Percentiles rank a stretch among this genome's conserved stretches.
These are phyloP conservation scores for Pyricularia grisea DNA, from an alignment of 2,329 filamentous ascomycete genomes.

Conservation along the genomic window DNA sequence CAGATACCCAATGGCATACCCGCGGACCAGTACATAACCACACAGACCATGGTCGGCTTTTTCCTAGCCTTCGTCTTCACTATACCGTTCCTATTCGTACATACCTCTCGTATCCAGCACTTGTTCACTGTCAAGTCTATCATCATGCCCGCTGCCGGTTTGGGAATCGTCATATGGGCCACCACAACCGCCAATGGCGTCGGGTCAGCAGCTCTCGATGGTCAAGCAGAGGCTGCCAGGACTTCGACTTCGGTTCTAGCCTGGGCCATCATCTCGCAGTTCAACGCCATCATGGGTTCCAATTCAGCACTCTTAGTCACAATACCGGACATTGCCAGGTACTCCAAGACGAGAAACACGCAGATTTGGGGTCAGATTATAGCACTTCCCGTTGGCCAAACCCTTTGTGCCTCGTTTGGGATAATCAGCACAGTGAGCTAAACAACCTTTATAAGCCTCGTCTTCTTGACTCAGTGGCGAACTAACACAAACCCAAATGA, in stretches of 20 bases:
- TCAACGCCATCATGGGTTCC: slow-evolving; percentile 26
- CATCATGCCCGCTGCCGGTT: slow-evolving; percentile 22
- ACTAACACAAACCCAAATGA: background rate
- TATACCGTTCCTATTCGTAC: slow-evolving; percentile 21
- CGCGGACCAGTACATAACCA: slow-evolving; percentile 20
- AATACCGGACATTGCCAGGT: slow-evolving; percentile 27
- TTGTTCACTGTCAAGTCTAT: slow-evolving; percentile 10
- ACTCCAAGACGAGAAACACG: slow-evolving; percentile 7
- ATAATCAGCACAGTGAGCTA: slow-evolving; percentile 27
- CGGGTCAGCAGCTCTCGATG: slow-evolving; percentile 13
- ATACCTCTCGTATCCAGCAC: slow-evolving; percentile 9
- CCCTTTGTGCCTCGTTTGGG: slow-evolving; percentile 14
- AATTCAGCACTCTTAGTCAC: slow-evolving; percentile 25
- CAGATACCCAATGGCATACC: slow-evolving; percentile 18
- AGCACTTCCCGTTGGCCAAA: background rate
- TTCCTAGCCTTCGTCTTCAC: slow-evolving; percentile 16
- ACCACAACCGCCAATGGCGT: slow-evolving; percentile 18
- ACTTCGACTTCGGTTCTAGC: slow-evolving; percentile 16
- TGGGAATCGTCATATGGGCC: slow-evolving; percentile 25
- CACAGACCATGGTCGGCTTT: slow-evolving; percentile 23
- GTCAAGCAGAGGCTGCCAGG: background rate
- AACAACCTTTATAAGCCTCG: background rate
- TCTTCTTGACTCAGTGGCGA: background rate
- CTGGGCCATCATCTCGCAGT: slow-evolving; percentile 25
- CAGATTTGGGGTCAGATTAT: background rate